Base-by-base conservation (phyloP, 2,329 filamentous ascomycete genomes). In the Exophiala phaeomuriformis region DNA sequence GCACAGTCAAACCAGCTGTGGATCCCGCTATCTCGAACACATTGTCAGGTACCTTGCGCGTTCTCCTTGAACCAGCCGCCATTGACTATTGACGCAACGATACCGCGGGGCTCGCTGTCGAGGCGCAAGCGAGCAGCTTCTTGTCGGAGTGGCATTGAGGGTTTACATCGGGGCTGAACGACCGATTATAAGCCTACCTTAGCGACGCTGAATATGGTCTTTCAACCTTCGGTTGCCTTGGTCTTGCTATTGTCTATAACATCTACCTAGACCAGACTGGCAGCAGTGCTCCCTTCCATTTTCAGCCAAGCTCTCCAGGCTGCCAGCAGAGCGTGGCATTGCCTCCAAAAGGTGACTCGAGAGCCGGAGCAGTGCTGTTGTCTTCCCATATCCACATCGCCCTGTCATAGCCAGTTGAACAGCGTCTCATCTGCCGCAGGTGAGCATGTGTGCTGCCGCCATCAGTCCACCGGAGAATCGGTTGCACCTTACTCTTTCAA, bases 381-480 rank as follows among this genome's bases (percentile, higher is more conserved):
- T 19, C 19, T 19, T 19, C 19, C 19, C 19, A 19, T 19, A 19
- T 19, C 19, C 19, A 19, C 19, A 19, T 19, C 19, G 19, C 19
- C 19, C 19, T 19, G 19, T 19, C 19, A 19, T 19, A 19, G 19
- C 19, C 19, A 19, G 19, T 19, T 19, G 19, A 19, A 19, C 19
- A 19, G 19, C 19, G n/a, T 35, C 51, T 32, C 12, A 32, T 43
- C 9, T 51, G 33, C 45, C 44, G 8, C 5, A 47, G 7, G 31
- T 10, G 29, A 55, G 37, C 42, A 60, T 60, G 58, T 58, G 51
- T 52, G 51, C 53, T 27, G 44, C 56, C 41, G 52, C 58, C 32
- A 49, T 58, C 44, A 56, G 46, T 44, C 50, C 51, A 19, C 42
- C 46, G 35, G 58, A 53, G 31, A 42, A 46, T 49, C 52, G 55